Conservation (phyloP, 768 basidiomycete genomes). For the Boletus tomentosulus region DNA sequence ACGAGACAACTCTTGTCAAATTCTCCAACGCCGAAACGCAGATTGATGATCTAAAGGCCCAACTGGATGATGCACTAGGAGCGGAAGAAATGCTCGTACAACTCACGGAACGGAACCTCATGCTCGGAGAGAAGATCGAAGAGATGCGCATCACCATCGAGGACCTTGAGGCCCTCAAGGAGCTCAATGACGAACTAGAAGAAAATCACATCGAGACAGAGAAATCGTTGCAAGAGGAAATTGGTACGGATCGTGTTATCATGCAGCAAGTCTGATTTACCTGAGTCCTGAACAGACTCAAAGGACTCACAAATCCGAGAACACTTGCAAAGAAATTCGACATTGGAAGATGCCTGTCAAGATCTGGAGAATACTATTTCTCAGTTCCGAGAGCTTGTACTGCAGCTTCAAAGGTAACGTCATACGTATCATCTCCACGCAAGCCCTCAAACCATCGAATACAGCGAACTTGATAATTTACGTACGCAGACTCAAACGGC, state of each 20-base stretch:
- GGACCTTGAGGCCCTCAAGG: constrained; percentile 92
- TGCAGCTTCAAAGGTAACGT: constrained; percentile 71
- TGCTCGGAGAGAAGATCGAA: constrained; percentile 96
- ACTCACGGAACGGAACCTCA: constrained; percentile 89
- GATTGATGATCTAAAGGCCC: constrained; percentile 89
- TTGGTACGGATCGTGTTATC: constrained; percentile 51
- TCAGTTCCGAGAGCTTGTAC: constrained; percentile 91
- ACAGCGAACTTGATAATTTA: constrained; percentile 82
- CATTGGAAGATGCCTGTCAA: constrained; percentile 72
- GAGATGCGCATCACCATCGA: constrained; percentile 96
- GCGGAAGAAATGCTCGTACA: constrained; percentile 97
- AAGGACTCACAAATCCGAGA: constrained; percentile 73
- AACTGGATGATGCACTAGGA: constrained; percentile 91
- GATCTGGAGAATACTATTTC: constrained; percentile 86
- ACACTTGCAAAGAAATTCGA: constrained; percentile 56
- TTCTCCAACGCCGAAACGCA: constrained; percentile 86
- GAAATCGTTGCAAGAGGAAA: constrained; percentile 83
- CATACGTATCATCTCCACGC: neutral
- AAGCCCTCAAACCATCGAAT: constrained; percentile 8
- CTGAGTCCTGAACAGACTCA: constrained; percentile 42
- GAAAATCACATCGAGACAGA: constrained; percentile 95
- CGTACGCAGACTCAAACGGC: constrained; percentile 83
- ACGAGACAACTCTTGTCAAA: constrained; percentile 75
- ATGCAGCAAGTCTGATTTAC: neutral
- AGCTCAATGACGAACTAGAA: constrained; percentile 95